These are phyloP conservation scores for Panicum hallii DNA, from an alignment of 202 grass and related monocot genomes.

Conservation along the genomic window DNA sequence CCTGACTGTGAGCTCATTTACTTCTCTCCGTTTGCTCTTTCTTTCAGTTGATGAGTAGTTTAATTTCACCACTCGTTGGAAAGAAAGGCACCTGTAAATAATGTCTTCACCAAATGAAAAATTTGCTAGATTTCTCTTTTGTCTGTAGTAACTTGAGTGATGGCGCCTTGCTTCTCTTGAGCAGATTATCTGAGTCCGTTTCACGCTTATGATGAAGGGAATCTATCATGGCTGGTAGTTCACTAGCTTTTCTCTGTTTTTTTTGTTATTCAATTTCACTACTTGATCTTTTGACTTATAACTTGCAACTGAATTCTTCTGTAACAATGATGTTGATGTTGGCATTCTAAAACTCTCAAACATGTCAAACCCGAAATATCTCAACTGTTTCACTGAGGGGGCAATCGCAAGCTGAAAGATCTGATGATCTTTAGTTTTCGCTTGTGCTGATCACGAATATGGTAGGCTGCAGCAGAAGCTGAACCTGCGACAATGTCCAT, in stretches of 20 bases:
- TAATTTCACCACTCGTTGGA: background rate
- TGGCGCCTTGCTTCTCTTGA: conserved; percentile 22
- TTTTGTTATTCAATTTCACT: background rate
- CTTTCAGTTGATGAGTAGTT: background rate
- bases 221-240: conserved; percentile 92
- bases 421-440: conserved; percentile 23
- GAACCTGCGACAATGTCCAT: conserved; percentile 91
- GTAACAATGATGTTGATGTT: background rate
- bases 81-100: background rate
- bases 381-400: background rate
- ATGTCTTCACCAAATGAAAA: background rate
- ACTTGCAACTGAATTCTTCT: background rate
- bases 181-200: conserved; percentile 91
- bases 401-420: background rate
- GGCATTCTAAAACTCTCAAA: background rate
- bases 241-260: background rate
- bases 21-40: background rate
- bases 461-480: conserved; percentile 84
- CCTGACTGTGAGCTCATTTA: conserved; percentile 64
- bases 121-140: no score
- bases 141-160: background rate
- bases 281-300: background rate
- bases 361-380: background rate
- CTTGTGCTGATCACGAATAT: conserved; percentile 16
- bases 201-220: conserved; percentile 91